Evolutionary conservation across 345 rosid genomes (phyloP).

Genomic region (Mercurialis annua): DNA sequence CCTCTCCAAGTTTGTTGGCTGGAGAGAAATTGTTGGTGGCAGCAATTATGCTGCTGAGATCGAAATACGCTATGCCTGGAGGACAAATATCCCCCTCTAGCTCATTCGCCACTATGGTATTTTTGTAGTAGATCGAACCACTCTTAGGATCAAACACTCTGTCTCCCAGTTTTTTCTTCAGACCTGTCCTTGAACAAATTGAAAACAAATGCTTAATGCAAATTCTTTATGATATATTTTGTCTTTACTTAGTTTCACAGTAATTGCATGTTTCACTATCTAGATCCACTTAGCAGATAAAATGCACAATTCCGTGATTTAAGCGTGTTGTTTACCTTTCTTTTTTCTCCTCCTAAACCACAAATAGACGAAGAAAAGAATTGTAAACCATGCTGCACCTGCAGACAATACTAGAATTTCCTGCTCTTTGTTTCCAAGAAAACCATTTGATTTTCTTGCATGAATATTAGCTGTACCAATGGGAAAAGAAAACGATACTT

Average conservation of each 20-base stretch:
- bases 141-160: not conserved
- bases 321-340: constrained; percentile 5
- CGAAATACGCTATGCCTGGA: constrained; percentile 5
- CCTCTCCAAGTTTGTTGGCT: constrained; percentile 33
- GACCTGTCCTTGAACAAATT: not conserved
- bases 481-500: not conserved
- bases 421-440: not conserved
- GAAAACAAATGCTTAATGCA: not conserved
- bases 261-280: not conserved
- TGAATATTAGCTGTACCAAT: constrained; percentile 6
- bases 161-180: not conserved
- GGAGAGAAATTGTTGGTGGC: constrained; percentile 37
- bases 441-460: not conserved
- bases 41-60: constrained; percentile 15
- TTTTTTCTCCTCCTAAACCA: constrained; percentile 1
- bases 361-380: not conserved
- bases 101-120: not conserved
- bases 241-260: not conserved
- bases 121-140: not conserved
- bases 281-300: not conserved
- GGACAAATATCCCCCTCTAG: not conserved
- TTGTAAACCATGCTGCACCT: not conserved
- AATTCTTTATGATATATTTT: not conserved
- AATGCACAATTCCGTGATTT: not conserved
- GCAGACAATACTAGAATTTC: not conserved